A percentile compares a stretch with the other conserved stretches of the same genome.
Evolutionary conservation across 306 rosid species (phyloP).

Genomic region (Chamaecrista fasciculata): DNA sequence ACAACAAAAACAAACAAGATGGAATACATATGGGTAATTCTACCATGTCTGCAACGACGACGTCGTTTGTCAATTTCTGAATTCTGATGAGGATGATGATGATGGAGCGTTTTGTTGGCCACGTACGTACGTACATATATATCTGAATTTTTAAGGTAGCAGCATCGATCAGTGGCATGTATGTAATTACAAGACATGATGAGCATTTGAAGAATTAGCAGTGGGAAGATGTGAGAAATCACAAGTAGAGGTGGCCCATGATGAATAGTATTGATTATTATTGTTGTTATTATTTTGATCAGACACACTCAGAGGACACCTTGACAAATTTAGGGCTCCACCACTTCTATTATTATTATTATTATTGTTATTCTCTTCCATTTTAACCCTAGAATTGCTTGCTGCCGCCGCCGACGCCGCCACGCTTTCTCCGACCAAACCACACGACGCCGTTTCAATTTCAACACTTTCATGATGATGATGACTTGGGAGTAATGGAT

Average conservation of each 20-base stretch:
- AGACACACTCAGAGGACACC: constrained; percentile 32
- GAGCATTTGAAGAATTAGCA: constrained; percentile 45
- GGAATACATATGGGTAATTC: too few relatives aligned
- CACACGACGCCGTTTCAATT: not conserved
- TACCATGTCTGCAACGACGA: too few relatives aligned
- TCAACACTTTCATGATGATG: constrained; percentile 25
- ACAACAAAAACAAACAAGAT: not conserved
- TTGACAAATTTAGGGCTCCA: constrained; percentile 26
- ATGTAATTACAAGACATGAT: constrained; percentile 43
- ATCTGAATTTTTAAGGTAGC: too few relatives aligned
- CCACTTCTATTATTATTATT: not conserved
- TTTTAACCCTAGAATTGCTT: constrained; percentile 43
- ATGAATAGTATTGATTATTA: not conserved
- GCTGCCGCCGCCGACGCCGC: not conserved
- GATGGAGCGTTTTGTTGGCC: too few relatives aligned
- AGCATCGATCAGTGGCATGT: too few relatives aligned
- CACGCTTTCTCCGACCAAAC: constrained; percentile 22
- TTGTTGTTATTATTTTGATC: constrained; percentile 25
- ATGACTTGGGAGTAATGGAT: too few relatives aligned
- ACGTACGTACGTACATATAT: too few relatives aligned
- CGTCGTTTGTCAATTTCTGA: too few relatives aligned
- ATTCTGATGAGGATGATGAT: too few relatives aligned
- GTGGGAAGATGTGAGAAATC: constrained; percentile 52
- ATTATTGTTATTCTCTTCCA: constrained; percentile 27
- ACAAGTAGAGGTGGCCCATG: constrained; percentile 33